Evolutionary conservation across 805 yeast genomes (phyloP).

Genomic region (Ogataea methanolica): DNA sequence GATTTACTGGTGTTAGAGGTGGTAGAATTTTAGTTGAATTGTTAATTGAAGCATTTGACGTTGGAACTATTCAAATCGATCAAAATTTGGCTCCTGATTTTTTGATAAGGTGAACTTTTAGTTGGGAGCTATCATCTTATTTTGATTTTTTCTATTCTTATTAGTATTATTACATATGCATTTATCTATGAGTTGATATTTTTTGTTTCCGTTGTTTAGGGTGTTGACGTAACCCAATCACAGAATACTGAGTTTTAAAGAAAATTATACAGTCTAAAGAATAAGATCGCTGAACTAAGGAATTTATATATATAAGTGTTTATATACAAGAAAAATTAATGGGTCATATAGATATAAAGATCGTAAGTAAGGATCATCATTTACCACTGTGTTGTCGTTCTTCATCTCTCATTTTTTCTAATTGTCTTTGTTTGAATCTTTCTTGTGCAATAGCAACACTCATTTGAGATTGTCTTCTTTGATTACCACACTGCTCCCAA

Average conservation of each 20-base stretch:
- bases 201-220: too few relatives aligned
- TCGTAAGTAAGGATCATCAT: neutral
- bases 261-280: too few relatives aligned
- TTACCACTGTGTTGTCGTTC: neutral
- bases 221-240: too few relatives aligned
- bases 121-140: neutral
- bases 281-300: too few relatives aligned
- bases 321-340: too few relatives aligned
- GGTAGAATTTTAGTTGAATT: constrained; percentile 90
- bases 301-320: too few relatives aligned
- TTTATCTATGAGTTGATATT: too few relatives aligned
- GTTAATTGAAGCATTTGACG: constrained; percentile 70
- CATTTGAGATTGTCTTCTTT: constrained; percentile 59
- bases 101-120: constrained; percentile 28
- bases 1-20: constrained; percentile 90
- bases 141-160: constrained; percentile 1
- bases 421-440: constrained; percentile 29
- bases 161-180: too few relatives aligned
- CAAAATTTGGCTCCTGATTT: constrained; percentile 43
- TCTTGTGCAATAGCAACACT: constrained; percentile 68
- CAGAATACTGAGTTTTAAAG: too few relatives aligned
- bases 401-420: constrained; percentile 30
- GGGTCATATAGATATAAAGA: too few relatives aligned
- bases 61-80: constrained; percentile 38
- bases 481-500: constrained; percentile 88